phyloP scores from a whole-genome alignment of 2,329 filamentous ascomycete genomes.

The Fusarium vanettenii region DNA sequence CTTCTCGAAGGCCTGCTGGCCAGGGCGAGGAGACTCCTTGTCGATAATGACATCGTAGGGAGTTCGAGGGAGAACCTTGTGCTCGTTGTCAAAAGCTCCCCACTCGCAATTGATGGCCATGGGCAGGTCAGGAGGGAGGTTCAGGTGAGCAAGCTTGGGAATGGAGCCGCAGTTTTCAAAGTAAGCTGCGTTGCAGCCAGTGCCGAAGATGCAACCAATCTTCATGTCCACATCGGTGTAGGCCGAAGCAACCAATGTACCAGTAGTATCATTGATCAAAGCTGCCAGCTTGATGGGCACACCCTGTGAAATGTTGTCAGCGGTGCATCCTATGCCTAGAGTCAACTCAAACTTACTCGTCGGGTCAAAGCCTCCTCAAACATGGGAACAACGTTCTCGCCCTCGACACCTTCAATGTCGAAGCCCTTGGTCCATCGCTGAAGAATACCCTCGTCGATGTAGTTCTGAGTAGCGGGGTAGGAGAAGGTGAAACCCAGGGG shows the following conservation, averaged over 20 bases:
- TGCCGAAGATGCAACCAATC: constrained; percentile 98
- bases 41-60: constrained; percentile 90
- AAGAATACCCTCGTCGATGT: constrained; percentile 91
- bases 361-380: constrained; percentile 82
- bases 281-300: constrained; percentile 94
- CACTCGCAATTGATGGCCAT: constrained; percentile 99
- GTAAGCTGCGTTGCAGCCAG: constrained; percentile 97
- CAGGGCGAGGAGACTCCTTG: constrained; percentile 89
- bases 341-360: constrained; percentile 46
- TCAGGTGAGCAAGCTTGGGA: constrained; percentile 92
- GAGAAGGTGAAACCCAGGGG: constrained; percentile 96
- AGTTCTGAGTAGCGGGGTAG: constrained; percentile 92
- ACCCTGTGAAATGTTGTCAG: constrained; percentile 61
- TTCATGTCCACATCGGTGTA: constrained; percentile 96
- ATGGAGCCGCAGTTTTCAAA: constrained; percentile 94
- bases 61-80: constrained; percentile 86
- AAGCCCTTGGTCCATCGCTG: constrained; percentile 99
- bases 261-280: constrained; percentile 97
- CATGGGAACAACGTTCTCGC: constrained; percentile 88
- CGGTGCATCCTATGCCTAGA: not conserved
- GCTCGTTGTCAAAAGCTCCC: constrained; percentile 96
- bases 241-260: constrained; percentile 93
- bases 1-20: constrained; percentile 96
- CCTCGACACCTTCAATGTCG: constrained; percentile 92
- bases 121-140: constrained; percentile 82